Evolutionary conservation across 345 rosid species (phyloP), one percentile per base, ranked within the genome.

Genomic region (Kandelia obovata): DNA sequence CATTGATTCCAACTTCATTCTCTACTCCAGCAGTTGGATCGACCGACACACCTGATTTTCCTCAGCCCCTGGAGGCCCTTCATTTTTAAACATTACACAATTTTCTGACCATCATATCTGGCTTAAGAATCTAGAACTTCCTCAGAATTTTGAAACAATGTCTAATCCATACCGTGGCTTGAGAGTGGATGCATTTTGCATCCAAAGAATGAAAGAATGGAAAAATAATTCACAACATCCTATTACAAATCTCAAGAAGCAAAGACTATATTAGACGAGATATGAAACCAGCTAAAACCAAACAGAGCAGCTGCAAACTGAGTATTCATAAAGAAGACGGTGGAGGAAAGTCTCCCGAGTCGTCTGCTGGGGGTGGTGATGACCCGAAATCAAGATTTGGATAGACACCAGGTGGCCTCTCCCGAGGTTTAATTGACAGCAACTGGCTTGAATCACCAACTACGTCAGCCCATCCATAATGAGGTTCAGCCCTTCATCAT

Each of bases 381-480:
- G 85, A 81, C n/a, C 88, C 89, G 60, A 87, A 91, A 64, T 91
- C 90, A 28, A 91, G 80, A 75, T 79, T 77, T 23, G 96, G 97
- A 74, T 70, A 92, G 60, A 89, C 86, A 58, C 99, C 96, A 0
- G 99, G 99, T 1, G 99, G 97, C 70, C 89, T 87, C 52, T 90
- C 93, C 17, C 72, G 78, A 20, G 96, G 92, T 81, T 88, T 58
- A 65, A 95, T 95, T 0, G 96, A 86, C 28, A 95, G 89, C 79
- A 88, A 79, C 78, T 89, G 96, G 63, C 78, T 88, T 6, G 97
- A 91, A 76, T 95, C 93, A 11, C 96, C 97, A 59, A 89, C 99
- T 3, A 92, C 96, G 75, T 89, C 97, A 21, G 96, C 94, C 99
- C 99, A 95, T 47, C 99, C 99, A 43, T 95, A 95, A 80, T 95